These are phyloP conservation scores for Pyrus hybrid DNA, from an alignment of 331 rosid genomes.

Conservation along the genomic window DNA sequence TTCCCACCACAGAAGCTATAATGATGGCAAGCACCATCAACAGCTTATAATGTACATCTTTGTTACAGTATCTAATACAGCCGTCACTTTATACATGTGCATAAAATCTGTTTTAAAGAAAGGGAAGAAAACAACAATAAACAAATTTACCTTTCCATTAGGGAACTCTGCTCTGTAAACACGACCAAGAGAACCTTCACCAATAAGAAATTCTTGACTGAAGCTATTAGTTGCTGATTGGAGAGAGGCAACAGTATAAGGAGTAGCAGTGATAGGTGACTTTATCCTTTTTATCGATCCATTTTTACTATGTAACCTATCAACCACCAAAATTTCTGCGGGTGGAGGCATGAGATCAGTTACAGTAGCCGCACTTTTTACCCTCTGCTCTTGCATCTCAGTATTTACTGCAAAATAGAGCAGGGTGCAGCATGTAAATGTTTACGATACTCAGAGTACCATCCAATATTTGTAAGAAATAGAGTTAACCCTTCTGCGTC, in stretches of 20 bases:
- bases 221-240: conserved; percentile 97
- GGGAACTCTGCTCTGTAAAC: conserved; percentile 88
- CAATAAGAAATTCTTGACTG: conserved; percentile 83
- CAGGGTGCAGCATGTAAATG: conserved; percentile 1
- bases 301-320: conserved; percentile 57
- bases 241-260: conserved; percentile 80
- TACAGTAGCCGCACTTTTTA: conserved; percentile 44
- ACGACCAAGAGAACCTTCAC: conserved; percentile 99
- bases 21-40: too few relatives aligned
- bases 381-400: conserved; percentile 76
- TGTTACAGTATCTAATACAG: too few relatives aligned
- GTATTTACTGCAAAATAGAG: conserved; percentile 44
- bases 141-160: conserved; percentile 70
- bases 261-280: conserved; percentile 86
- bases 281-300: conserved; percentile 74
- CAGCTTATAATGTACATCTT: too few relatives aligned
- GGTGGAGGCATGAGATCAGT: conserved; percentile 83
- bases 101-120: not conserved
- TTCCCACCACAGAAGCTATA: too few relatives aligned
- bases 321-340: conserved; percentile 51
- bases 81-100: not conserved
- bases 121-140: not conserved
- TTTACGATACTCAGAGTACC: conserved; percentile 7
- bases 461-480: not conserved
- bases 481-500: not conserved